Evolutionary conservation across 352 stramenopile genomes (phyloP).

Genomic region (Halophytophthora polymorphica): DNA sequence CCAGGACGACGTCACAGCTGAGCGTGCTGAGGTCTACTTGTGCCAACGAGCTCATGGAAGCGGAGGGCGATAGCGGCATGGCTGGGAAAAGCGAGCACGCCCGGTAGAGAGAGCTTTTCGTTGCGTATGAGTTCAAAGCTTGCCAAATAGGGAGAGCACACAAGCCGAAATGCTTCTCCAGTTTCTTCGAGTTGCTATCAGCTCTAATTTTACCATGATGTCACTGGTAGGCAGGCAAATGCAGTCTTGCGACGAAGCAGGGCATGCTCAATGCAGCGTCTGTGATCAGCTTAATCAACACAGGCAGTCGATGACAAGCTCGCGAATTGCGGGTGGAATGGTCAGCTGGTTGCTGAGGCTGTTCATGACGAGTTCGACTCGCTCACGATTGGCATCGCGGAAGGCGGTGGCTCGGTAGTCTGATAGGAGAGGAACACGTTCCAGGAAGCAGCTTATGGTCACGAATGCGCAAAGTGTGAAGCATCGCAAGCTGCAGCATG

Average conservation of each 20-base stretch:
- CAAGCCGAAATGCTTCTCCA: no score
- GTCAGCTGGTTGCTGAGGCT: conserved; percentile 18
- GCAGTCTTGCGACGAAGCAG: no score
- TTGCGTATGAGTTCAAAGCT: no score
- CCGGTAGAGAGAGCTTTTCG: conserved; percentile 8
- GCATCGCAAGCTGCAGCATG: no score
- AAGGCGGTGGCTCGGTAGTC: conserved; percentile 17
- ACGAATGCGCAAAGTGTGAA: background rate
- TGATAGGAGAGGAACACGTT: conserved; percentile 1
- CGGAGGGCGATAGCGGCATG: conserved; percentile 21
- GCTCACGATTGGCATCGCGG: conserved; percentile 15
- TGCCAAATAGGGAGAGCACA: background rate
- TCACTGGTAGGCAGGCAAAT: no score
- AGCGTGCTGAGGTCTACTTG: conserved; percentile 31
- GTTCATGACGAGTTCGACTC: conserved; percentile 18
- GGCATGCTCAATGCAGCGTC: no score
- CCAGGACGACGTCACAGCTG: conserved; percentile 25
- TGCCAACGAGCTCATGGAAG: conserved; percentile 28
- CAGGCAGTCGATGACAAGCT: conserved; percentile 14
- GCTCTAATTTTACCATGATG: no score
- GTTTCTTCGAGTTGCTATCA: no score
- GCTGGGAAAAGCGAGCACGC: conserved; percentile 9
- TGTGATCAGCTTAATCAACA: conserved; percentile 5
- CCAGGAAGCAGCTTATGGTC: background rate
- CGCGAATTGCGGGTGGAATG: conserved; percentile 12